Evolutionary conservation across 1,284 basidiomycete species (phyloP).

Genomic region (Caloboletus inedulis): DNA sequence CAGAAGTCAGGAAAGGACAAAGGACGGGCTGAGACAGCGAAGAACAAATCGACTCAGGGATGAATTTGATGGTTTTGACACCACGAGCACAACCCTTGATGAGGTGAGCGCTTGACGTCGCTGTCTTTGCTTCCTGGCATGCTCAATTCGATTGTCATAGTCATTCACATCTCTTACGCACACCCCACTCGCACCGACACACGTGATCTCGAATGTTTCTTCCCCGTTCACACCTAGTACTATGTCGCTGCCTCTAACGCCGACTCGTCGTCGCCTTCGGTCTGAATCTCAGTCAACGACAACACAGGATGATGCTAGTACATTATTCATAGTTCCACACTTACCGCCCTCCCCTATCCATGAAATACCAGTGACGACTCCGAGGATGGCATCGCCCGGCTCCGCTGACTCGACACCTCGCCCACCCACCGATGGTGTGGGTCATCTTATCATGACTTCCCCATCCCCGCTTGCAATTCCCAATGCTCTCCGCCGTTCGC

Average conservation of each 20-base stretch:
- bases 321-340: neutral
- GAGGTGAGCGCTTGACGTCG: conserved; percentile 38
- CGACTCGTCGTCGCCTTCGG: conserved; percentile 7
- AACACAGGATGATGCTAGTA: conserved; percentile 1
- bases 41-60: conserved; percentile 9
- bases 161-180: conserved; percentile 44
- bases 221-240: conserved; percentile 35
- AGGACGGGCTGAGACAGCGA: conserved; percentile 15
- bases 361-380: conserved; percentile 3
- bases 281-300: conserved; percentile 27
- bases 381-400: neutral
- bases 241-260: conserved; percentile 28
- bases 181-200: conserved; percentile 45
- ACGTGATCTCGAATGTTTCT: conserved; percentile 46
- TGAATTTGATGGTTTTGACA: conserved; percentile 22
- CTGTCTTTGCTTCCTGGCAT: neutral
- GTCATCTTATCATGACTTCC: neutral
- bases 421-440: neutral
- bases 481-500: neutral
- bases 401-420: neutral
- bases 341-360: neutral
- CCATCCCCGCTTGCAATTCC: conserved; percentile 16
- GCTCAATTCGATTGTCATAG: conserved; percentile 26
- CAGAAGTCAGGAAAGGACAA: conserved; percentile 23
- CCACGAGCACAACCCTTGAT: conserved; percentile 35